Evolutionary conservation across 2,329 filamentous ascomycete genomes (phyloP).

Genomic region (Botryotinia narcissicola): DNA sequence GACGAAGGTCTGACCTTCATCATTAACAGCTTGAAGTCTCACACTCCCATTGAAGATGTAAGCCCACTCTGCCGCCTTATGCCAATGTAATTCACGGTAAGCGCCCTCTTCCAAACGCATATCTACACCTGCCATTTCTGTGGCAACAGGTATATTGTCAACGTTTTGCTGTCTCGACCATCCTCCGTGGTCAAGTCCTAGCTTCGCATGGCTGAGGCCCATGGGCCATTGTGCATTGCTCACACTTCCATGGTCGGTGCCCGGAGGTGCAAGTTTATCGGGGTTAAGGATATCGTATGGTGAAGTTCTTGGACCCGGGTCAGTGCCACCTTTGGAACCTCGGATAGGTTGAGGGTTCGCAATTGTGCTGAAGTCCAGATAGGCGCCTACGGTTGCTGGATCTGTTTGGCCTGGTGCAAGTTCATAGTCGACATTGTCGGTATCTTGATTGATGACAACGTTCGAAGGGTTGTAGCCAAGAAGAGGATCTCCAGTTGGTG

Average conservation of each 20-base stretch:
- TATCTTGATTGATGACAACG: constrained; percentile 39
- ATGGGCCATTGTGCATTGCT: constrained; percentile 71
- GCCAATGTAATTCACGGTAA: constrained; percentile 77
- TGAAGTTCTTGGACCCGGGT: constrained; percentile 63
- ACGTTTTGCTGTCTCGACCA: constrained; percentile 75
- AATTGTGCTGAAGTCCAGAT: constrained; percentile 52
- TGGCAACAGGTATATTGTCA: constrained; percentile 61
- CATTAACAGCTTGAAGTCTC: constrained; percentile 70
- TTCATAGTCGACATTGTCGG: constrained; percentile 40
- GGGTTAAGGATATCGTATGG: constrained; percentile 68
- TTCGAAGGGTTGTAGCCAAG: constrained; percentile 43
- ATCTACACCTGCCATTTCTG: constrained; percentile 74
- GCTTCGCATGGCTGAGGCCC: constrained; percentile 28
- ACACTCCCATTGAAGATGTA: constrained; percentile 70
- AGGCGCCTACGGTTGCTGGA: constrained; percentile 49
- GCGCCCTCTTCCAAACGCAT: constrained; percentile 73
- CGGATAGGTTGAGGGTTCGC: constrained; percentile 56
- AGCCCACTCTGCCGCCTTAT: constrained; percentile 77
- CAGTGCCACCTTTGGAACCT: constrained; percentile 48
- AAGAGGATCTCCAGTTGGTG: constrained; percentile 37
- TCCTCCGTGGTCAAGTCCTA: constrained; percentile 65
- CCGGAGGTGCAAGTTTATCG: constrained; percentile 68
- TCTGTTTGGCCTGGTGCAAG: constrained; percentile 52
- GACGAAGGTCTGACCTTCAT: constrained; percentile 73
- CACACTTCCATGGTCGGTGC: constrained; percentile 69